These are phyloP conservation scores for Mortierella polycephala DNA, from an alignment of 371 early-diverging fungal species.

Conservation along the genomic window DNA sequence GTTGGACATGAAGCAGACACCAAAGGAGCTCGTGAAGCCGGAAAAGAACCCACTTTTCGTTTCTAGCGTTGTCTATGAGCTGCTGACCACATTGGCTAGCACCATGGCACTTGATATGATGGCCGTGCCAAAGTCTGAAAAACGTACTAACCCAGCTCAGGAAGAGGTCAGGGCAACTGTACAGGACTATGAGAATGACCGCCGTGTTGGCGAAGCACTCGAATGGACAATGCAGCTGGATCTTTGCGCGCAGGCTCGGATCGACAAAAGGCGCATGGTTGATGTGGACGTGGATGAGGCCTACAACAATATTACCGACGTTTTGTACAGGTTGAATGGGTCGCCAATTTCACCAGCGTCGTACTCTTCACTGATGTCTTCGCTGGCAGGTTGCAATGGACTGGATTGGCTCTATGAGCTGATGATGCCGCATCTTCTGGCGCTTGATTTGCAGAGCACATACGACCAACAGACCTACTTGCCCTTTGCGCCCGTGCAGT, in stretches of 20 bases:
- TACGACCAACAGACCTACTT: slow-evolving; percentile 6
- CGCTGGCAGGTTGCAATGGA: too few relatives aligned
- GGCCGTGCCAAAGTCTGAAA: slow-evolving; percentile 1
- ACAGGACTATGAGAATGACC: slow-evolving; percentile 42
- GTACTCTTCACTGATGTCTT: too few relatives aligned
- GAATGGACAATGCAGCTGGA: slow-evolving; percentile 34
- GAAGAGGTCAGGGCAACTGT: slow-evolving; percentile 10
- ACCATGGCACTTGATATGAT: slow-evolving; percentile 1
- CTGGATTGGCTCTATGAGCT: not conserved
- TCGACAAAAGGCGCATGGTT: slow-evolving; percentile 15
- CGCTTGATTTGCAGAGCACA: not conserved
- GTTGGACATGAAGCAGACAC: slow-evolving; percentile 15
- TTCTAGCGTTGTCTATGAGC: slow-evolving; percentile 27
- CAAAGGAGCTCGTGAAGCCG: slow-evolving; percentile 13
- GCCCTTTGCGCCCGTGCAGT: slow-evolving; percentile 6
- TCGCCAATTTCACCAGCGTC: too few relatives aligned
- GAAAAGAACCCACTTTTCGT: slow-evolving; percentile 32
- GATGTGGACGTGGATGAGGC: slow-evolving; percentile 16
- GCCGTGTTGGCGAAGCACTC: slow-evolving; percentile 18
- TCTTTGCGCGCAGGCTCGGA: slow-evolving; percentile 12
- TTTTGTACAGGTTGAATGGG: too few relatives aligned
- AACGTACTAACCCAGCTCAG: not conserved
- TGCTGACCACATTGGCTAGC: slow-evolving; percentile 30
- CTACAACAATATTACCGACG: too few relatives aligned
- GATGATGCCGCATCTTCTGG: slow-evolving; percentile 7